Conservation (phyloP, 108 stramenopile species). For the Nannochloropsis gaditana region DNA sequence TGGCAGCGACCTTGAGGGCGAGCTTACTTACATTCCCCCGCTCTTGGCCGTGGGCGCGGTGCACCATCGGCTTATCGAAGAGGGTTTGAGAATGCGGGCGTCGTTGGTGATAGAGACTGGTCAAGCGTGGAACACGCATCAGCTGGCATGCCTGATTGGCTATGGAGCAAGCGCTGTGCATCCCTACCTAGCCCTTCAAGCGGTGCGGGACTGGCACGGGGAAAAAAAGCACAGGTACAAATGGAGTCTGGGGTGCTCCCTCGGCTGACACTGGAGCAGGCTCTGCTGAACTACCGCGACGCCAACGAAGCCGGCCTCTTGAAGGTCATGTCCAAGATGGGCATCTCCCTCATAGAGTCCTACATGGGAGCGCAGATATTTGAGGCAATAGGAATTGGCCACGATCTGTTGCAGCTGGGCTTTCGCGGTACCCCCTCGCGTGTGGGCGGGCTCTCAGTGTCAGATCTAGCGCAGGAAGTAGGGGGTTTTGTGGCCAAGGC, state of each 20-base stretch:
- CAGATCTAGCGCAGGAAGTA: constrained; percentile 40
- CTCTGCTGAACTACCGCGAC: constrained; percentile 42
- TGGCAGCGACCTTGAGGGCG: constrained; percentile 75
- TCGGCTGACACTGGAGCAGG: constrained; percentile 32
- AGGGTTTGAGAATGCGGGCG: constrained; percentile 43
- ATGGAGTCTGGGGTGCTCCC: constrained; percentile 34
- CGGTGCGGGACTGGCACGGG: constrained; percentile 43
- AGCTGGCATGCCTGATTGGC: constrained; percentile 50
- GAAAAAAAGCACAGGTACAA: constrained; percentile 24
- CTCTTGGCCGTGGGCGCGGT: constrained; percentile 90
- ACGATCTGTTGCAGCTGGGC: constrained; percentile 31
- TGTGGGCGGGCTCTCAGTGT: constrained; percentile 38
- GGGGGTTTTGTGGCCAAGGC: constrained; percentile 33
- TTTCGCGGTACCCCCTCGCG: constrained; percentile 47
- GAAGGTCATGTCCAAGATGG: constrained; percentile 54
- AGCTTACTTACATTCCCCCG: constrained; percentile 65
- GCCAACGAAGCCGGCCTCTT: constrained; percentile 46
- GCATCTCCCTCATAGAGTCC: constrained; percentile 44
- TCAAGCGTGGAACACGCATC: constrained; percentile 53
- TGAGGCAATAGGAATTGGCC: constrained; percentile 48
- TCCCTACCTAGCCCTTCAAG: constrained; percentile 47
- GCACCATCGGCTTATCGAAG: constrained; percentile 64
- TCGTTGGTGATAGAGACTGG: constrained; percentile 47
- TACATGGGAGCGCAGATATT: constrained; percentile 54
- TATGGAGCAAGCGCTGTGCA: constrained; percentile 48